Evolutionary conservation across 805 yeast species (phyloP).

Genomic region (Barnettozyma vustinii): DNA sequence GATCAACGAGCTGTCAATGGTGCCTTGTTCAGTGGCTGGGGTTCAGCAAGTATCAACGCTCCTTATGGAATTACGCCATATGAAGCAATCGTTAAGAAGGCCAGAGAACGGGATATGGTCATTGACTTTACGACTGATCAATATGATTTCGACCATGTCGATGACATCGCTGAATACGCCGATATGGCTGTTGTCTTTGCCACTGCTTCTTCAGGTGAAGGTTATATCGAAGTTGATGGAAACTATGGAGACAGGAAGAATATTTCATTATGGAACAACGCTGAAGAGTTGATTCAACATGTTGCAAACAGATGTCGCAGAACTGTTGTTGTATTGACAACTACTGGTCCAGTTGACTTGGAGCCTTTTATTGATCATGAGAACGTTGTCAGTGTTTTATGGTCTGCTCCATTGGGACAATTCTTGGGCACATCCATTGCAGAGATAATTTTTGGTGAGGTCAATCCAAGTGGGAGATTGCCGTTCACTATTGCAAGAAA

Average conservation of each 20-base stretch:
- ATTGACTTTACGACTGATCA: slow-evolving; percentile 41
- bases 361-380: slow-evolving; percentile 51
- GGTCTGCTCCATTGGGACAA: slow-evolving; percentile 53
- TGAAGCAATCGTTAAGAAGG: slow-evolving; percentile 47
- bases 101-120: slow-evolving; percentile 39
- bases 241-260: slow-evolving; percentile 56
- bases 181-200: slow-evolving; percentile 53
- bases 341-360: slow-evolving; percentile 57
- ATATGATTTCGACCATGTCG: slow-evolving; percentile 40
- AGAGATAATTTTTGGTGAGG: slow-evolving; percentile 53
- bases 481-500: slow-evolving; percentile 61
- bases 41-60: slow-evolving; percentile 53
- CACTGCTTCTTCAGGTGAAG: slow-evolving; percentile 53
- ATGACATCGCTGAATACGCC: slow-evolving; percentile 41
- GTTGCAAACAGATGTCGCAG: slow-evolving; percentile 46
- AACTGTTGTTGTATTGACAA: slow-evolving; percentile 53
- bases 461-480: slow-evolving; percentile 57
- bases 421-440: slow-evolving; percentile 52
- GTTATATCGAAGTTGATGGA: slow-evolving; percentile 50
- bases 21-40: slow-evolving; percentile 56
- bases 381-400: slow-evolving; percentile 53
- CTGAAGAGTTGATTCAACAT: slow-evolving; percentile 45
- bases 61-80: slow-evolving; percentile 55
- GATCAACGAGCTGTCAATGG: slow-evolving; percentile 52
- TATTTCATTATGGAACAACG: slow-evolving; percentile 50